These are phyloP conservation scores for Exophiala viscosa DNA, from an alignment of 2,329 filamentous ascomycete species.

Conservation along the genomic window DNA sequence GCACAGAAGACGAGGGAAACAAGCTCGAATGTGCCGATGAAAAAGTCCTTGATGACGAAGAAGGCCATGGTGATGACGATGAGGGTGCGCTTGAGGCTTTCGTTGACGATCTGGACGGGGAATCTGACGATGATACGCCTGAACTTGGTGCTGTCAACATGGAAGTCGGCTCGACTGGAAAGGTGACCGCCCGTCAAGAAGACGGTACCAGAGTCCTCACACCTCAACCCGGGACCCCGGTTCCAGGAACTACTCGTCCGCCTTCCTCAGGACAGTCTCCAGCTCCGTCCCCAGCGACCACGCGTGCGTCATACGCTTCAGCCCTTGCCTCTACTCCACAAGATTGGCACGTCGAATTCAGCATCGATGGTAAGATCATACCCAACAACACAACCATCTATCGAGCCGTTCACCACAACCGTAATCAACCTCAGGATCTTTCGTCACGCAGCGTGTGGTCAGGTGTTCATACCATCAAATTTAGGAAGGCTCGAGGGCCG, in stretches of 20 bases:
- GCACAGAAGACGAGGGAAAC: conserved; percentile 62
- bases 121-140: conserved; percentile 68
- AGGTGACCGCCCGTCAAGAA: conserved; percentile 85
- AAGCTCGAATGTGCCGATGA: conserved; percentile 91
- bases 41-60: conserved; percentile 71
- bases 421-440: conserved; percentile 60
- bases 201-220: conserved; percentile 85
- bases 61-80: conserved; percentile 54
- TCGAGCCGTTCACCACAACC: conserved; percentile 77
- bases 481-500: conserved; percentile 78
- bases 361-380: conserved; percentile 75
- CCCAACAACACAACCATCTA: conserved; percentile 94
- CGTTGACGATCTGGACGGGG: conserved; percentile 85
- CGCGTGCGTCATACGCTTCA: conserved; percentile 70
- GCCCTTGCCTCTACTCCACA: conserved; percentile 76
- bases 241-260: conserved; percentile 23
- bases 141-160: conserved; percentile 87
- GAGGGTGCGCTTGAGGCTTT: conserved; percentile 72
- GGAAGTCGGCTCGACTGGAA: conserved; percentile 80
- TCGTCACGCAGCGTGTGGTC: conserved; percentile 81
- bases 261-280: conserved; percentile 33
- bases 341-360: conserved; percentile 98
- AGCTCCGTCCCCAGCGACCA: conserved; percentile 42
- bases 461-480: conserved; percentile 84
- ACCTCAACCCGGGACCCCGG: conserved; percentile 56